phyloP scores from a whole-genome alignment of 148 eudicot genomes.

The Dianthus caryophyllus region DNA sequence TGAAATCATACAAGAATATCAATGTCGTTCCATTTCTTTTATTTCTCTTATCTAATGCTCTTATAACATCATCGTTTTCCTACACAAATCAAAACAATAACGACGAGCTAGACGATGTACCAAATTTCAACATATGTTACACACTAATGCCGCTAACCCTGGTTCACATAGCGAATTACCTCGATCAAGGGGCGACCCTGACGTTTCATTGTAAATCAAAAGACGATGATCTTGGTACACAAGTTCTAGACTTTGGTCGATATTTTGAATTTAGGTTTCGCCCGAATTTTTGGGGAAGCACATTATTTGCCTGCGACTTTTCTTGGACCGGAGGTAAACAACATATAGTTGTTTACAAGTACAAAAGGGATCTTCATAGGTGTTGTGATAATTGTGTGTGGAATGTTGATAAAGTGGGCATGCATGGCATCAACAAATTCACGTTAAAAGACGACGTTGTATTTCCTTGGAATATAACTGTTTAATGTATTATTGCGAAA shows the following conservation, averaged over 20 bases:
- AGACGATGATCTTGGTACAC: conserved; percentile 14
- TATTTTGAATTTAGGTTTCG: conserved; percentile 5
- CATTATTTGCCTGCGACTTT: conserved; percentile 7
- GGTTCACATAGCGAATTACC: conserved; percentile 2
- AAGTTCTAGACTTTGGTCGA: neutral
- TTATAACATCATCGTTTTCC: neutral
- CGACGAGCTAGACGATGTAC: neutral
- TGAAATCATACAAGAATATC: neutral
- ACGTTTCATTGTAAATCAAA: conserved; percentile 10
- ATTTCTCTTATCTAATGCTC: neutral
- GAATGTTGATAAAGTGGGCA: conserved; percentile 5
- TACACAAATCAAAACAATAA: neutral
- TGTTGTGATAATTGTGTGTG: conserved; percentile 14
- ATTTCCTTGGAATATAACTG: neutral
- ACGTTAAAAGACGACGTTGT: conserved; percentile 2
- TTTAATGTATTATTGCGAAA: too few species aligned
- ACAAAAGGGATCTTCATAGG: conserved; percentile 14
- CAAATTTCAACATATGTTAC: neutral
- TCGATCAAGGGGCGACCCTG: neutral
- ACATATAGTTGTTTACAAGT: neutral
- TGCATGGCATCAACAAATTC: conserved; percentile 13
- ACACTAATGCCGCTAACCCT: neutral
- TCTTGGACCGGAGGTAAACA: conserved; percentile 1
- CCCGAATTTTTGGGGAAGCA: neutral
- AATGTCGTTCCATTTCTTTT: neutral